Conservation (phyloP, 352 stramenopile genomes). For the Pythium apleroticum region DNA sequence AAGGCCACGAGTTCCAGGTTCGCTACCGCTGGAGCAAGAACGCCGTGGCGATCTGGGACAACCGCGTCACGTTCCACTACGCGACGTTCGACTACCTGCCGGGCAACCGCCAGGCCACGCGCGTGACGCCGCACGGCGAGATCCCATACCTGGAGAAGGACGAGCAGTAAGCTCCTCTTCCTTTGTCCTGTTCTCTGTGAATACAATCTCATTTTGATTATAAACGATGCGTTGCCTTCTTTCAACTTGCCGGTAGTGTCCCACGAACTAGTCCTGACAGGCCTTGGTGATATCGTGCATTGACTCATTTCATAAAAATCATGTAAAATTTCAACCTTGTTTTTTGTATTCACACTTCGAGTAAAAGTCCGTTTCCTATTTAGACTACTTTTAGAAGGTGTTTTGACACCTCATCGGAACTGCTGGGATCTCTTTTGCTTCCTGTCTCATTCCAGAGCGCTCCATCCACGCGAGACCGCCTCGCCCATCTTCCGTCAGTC, state of each 20-base stretch:
- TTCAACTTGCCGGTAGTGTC: too few species aligned
- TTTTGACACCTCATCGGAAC: not conserved
- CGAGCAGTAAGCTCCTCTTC: not conserved
- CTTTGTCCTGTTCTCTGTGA: not conserved
- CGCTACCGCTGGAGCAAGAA: slow-evolving; percentile 37
- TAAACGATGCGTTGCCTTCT: not conserved
- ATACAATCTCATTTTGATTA: not conserved
- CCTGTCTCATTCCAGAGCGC: not conserved
- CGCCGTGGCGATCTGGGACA: slow-evolving; percentile 37
- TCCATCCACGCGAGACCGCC: not conserved
- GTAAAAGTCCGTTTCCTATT: not conserved
- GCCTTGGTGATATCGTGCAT: too few species aligned
- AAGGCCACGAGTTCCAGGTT: slow-evolving; percentile 40
- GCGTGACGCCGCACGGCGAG: slow-evolving; percentile 37
- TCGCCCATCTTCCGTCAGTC: not conserved
- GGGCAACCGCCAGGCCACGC: slow-evolving; percentile 35
- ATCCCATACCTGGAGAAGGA: slow-evolving; percentile 27
- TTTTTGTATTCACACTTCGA: not conserved
- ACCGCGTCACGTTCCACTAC: slow-evolving; percentile 34
- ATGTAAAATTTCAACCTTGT: not conserved
- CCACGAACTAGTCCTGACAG: too few species aligned
- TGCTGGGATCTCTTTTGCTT: not conserved
- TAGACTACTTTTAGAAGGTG: not conserved
- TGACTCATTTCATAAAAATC: too few species aligned
- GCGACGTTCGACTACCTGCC: slow-evolving; percentile 43